Evolutionary conservation across 305 asterid genomes (phyloP), one percentile per base, ranked within the genome.

Genomic region (Fraxinus latifolia): DNA sequence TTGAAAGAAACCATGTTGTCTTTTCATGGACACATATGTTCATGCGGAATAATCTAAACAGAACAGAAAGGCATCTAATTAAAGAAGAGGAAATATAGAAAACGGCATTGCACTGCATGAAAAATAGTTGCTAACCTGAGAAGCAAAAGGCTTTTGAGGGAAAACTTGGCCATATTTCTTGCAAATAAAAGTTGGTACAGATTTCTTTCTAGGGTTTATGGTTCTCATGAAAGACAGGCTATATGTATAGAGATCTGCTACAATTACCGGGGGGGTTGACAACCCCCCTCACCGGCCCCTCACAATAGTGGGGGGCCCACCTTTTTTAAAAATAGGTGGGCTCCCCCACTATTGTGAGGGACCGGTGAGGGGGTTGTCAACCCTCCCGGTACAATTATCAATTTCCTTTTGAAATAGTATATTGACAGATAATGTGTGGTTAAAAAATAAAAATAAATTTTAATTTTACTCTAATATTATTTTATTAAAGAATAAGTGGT

Each of bases 111-210:
- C 39, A 68, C 72, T 34, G 84, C 80, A 77, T 36, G 42, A 60
- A 79, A 60, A 47, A 23, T n/a, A 2, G 58, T 50, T 31, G 23
- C 80, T 50, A 72, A 83, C 88, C 88, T 85, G 32, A 80, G 60
- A 62, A 33, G 55, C 72, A 85, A 73, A 83, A 83, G 83, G 75
- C 39, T 83, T 55, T 79, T 80, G 15, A 58, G 83, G 29, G 36
- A 23, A 62, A 62, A 36, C 81, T 80, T 82, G 25, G 73, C 82
- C 88, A 85, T 85, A 0, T 21, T 47, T 74, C 17, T 36, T 42
- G 9, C 7, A 65, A 37, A 27, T 17, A 42, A 34, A 31, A 25
- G 1, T 67, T 29, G n/a, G 27, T n/a, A 19, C 29, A 32, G 19
- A 50, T 7, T 2, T 74, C 0, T 47, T 68, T 60, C 15, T 65